These are phyloP conservation scores for Coix lacrymajobi DNA, from an alignment of 176 grass and related monocot genomes.

Conservation along the genomic window DNA sequence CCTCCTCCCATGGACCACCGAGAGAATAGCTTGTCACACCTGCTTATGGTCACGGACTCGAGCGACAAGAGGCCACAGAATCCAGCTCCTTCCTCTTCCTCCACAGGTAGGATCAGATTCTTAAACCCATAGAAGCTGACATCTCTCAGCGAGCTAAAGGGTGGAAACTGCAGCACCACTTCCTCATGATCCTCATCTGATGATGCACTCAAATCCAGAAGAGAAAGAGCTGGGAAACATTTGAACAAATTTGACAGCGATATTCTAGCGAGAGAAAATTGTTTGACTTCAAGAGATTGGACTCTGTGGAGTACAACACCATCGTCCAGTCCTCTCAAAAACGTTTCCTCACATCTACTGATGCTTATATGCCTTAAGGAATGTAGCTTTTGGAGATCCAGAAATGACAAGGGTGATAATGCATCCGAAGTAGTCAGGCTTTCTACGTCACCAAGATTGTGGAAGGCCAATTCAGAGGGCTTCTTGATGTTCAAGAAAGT, in stretches of 20 bases:
- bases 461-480: not conserved
- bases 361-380: not conserved
- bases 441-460: not conserved
- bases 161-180: not conserved
- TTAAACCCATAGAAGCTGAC: rapidly evolving
- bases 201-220: not conserved
- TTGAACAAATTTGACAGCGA: not conserved
- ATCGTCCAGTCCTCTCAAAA: not conserved
- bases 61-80: not conserved
- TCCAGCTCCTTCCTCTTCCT: not conserved
- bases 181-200: not conserved
- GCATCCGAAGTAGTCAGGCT: rapidly evolving
- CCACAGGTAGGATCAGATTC: not conserved
- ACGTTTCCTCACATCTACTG: rapidly evolving
- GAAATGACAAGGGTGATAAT: not conserved
- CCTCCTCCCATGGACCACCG: not conserved
- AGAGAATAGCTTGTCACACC: not conserved
- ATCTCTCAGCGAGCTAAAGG: not conserved
- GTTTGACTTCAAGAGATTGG: rapidly evolving
- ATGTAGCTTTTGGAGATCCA: not conserved
- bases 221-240: not conserved
- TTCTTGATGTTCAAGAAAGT: rapidly evolving
- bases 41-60: rapidly evolving
- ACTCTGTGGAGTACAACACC: not conserved
- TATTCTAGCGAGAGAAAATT: not conserved